A percentile compares a stretch with the other conserved stretches of the same genome.
phyloP scores from a whole-genome alignment of 371 early-diverging fungal species.

The Actinomortierella ambigua region DNA sequence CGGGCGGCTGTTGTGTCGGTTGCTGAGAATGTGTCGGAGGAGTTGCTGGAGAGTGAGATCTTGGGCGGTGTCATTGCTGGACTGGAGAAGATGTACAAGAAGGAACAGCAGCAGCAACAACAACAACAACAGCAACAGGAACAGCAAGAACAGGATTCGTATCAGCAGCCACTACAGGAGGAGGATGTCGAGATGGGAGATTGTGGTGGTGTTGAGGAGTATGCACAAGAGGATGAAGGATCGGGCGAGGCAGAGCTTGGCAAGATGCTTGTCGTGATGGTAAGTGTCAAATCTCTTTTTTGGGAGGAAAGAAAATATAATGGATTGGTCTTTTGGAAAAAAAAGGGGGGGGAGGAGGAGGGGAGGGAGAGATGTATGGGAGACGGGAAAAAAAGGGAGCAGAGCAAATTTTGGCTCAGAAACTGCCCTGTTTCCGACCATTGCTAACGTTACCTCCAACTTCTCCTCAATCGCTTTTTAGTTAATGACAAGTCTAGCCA shows the following conservation, averaged over 20 bases:
- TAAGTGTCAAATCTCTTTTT: no score
- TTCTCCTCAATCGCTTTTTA: conserved; percentile 12
- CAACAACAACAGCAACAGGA: no score
- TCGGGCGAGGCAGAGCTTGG: conserved; percentile 60
- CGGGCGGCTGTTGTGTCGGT: conserved; percentile 57
- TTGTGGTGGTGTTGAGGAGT: no score
- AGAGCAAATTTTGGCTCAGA: no score
- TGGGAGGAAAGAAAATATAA: no score
- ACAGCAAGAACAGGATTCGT: no score
- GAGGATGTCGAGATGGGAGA: conserved; percentile 11
- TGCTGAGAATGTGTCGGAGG: conserved; percentile 50
- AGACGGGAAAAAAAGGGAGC: no score
- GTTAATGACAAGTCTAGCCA: conserved; percentile 58
- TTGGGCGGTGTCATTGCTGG: conserved; percentile 58
- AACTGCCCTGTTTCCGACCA: no score
- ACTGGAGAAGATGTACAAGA: conserved; percentile 22
- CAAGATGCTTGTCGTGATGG: conserved; percentile 64
- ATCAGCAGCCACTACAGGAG: no score
- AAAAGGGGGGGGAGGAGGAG: no score
- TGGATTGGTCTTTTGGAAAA: not conserved
- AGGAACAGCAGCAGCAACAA: not conserved
- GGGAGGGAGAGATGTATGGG: no score
- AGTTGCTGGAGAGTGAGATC: conserved; percentile 58
- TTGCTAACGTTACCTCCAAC: no score
- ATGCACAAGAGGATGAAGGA: conserved; percentile 7